Conservation (phyloP, 2,329 filamentous ascomycete species). For the Exophiala lecanii-corni region DNA sequence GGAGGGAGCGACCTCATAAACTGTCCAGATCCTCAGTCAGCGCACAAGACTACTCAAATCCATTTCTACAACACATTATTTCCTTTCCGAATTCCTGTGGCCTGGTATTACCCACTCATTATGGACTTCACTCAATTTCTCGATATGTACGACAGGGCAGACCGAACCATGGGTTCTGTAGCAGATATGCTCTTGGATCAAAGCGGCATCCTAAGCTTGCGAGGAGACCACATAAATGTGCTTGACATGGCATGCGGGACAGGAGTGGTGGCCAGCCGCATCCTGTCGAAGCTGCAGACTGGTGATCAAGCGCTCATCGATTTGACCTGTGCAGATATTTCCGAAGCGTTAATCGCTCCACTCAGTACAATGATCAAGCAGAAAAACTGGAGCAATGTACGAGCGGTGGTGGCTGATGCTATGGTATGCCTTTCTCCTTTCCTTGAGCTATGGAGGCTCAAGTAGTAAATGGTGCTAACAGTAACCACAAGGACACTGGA, state of each 20-base stretch:
- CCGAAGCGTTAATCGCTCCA: conserved; percentile 3
- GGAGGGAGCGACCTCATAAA: too few relatives aligned
- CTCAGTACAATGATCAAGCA: conserved; percentile 1
- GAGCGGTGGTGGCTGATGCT: conserved; percentile 5
- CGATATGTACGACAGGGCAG: too few relatives aligned
- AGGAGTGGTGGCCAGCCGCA: conserved; percentile 3
- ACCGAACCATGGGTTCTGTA: too few relatives aligned
- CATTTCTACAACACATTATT: too few relatives aligned
- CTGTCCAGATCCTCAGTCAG: too few relatives aligned
- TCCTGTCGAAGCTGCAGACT: conserved; percentile 3
- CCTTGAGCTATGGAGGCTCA: not conserved
- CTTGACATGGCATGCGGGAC: conserved; percentile 11
- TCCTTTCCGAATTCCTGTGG: too few relatives aligned
- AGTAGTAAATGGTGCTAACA: not conserved
- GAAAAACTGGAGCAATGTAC: conserved; percentile 5
- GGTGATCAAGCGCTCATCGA: conserved; percentile 2
- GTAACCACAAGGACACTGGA: conserved; percentile 6
- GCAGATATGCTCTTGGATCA: too few relatives aligned
- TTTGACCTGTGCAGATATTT: conserved; percentile 13
- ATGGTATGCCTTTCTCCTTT: conserved; percentile 1
- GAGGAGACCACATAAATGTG: too few relatives aligned
- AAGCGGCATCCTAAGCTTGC: too few relatives aligned
- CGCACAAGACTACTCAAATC: too few relatives aligned
- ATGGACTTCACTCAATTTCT: too few relatives aligned
- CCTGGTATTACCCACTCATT: too few relatives aligned